Base-by-base conservation (phyloP, 495 filamentous ascomycete species). In the Aspergillus leporis region DNA sequence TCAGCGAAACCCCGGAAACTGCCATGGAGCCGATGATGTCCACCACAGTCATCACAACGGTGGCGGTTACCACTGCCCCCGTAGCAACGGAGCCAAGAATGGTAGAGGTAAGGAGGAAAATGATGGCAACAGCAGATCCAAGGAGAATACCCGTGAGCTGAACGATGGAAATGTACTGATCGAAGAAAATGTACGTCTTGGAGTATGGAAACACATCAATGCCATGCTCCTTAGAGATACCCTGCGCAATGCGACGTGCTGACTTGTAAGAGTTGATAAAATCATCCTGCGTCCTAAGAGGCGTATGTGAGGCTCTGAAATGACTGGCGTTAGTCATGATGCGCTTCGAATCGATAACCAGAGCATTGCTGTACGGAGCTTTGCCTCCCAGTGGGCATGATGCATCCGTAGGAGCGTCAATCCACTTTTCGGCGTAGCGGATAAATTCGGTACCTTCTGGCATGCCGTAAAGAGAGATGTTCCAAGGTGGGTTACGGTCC, bases 101-200 rank as follows among this genome's bases (percentile, higher is more conserved):
- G 48, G 88, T 61, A 19, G 87, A 84, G 3, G 90, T 86, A 53
- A 98, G 79, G 30, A 88, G 57, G 57, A 96, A 87, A 60, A 97
- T 93, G 61, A 93, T 89, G 25, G 79, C 90, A 21, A 97, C 78
- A 0, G 91, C 94, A 5, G 89, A 88, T 36, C 91, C 86, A 54
- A 98, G 80, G 8, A 98, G 83, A 0, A 88, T 82, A 5, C 82
- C 86, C 0, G 94, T 90, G 5, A 97, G 82, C 25, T 75, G 79
- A 32, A 94, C 86, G 61, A 98, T 97, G 56, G 84, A 82, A 2
- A 90, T 81, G 71, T 98, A 98, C 69, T 97, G 94, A 75, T 98
- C 93, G 70, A 98, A 98, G 83, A 97, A 98, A 64, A 98, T 92
- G 76, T 98, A 98, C 70, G 94, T 93, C 63, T 97, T 88, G 43